These are phyloP conservation scores for Pythium brachiatum DNA, from an alignment of 352 stramenopile species.

Conservation along the genomic window DNA sequence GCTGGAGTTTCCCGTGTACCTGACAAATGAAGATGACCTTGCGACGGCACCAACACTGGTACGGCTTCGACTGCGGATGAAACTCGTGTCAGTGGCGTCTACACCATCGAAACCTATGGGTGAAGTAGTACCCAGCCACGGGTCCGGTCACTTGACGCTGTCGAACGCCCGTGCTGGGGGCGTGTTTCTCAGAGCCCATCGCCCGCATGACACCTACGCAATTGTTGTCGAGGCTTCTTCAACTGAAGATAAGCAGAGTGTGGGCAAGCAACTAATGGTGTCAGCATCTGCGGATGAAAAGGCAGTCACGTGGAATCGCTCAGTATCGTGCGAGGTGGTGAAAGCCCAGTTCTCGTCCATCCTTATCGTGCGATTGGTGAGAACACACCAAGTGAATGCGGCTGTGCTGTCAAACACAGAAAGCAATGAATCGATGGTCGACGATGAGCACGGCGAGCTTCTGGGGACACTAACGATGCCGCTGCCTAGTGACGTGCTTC, in stretches of 20 bases:
- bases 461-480: conserved; percentile 8
- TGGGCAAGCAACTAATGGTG: not conserved
- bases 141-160: conserved; percentile 5
- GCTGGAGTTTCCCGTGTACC: not conserved
- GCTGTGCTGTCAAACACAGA: not conserved
- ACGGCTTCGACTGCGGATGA: conserved; percentile 3
- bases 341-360: not conserved
- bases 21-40: not conserved
- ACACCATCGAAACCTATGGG: too few relatives aligned
- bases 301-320: not conserved
- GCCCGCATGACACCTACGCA: conserved; percentile 6
- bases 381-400: not conserved
- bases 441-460: not conserved
- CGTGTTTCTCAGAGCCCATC: conserved; percentile 2
- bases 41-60: not conserved
- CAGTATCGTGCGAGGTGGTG: not conserved
- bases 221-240: not conserved
- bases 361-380: not conserved
- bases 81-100: not conserved
- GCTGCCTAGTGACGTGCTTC: conserved; percentile 8
- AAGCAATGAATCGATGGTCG: not conserved
- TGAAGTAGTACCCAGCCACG: too few relatives aligned
- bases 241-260: not conserved
- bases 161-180: conserved; percentile 6
- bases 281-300: not conserved